A percentile compares a stretch with the other conserved stretches of the same genome.
These are phyloP conservation scores for Curvularia eragrostidis DNA, from an alignment of 2,329 filamentous ascomycete species.

Conservation along the genomic window DNA sequence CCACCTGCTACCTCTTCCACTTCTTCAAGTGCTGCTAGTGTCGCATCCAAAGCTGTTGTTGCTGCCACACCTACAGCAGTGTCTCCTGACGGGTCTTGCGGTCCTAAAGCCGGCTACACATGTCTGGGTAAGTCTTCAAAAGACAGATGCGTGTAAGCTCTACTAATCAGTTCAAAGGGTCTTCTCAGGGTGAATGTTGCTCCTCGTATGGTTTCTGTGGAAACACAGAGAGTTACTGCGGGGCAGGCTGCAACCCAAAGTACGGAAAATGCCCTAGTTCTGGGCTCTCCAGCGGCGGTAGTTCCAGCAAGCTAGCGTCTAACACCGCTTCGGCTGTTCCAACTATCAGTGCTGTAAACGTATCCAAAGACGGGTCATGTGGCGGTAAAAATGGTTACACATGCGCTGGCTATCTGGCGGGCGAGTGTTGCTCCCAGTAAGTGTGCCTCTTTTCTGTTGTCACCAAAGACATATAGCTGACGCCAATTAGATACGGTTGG, in stretches of 20 bases:
- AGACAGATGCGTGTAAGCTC: not conserved
- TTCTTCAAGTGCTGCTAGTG: conserved; percentile 15
- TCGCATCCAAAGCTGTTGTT: conserved; percentile 13
- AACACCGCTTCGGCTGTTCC: not conserved
- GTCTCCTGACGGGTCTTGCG: conserved; percentile 28
- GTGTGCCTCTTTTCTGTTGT: not conserved
- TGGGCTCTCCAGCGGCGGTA: not conserved
- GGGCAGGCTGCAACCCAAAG: conserved; percentile 33
- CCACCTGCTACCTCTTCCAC: conserved; percentile 24
- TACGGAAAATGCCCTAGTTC: conserved; percentile 32
- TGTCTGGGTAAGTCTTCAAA: conserved; percentile 22
- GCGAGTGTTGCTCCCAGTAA: conserved; percentile 32
- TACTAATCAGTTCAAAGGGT: conserved; percentile 16
- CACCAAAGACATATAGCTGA: not conserved
- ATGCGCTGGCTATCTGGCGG: conserved; percentile 22
- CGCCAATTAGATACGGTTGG: conserved; percentile 9
- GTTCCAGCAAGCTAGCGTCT: not conserved
- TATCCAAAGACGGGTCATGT: conserved; percentile 22
- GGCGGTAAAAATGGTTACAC: conserved; percentile 21
- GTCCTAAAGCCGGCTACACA: conserved; percentile 26
- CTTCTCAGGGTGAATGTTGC: conserved; percentile 50
- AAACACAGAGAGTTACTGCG: conserved; percentile 32
- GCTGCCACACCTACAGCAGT: conserved; percentile 13
- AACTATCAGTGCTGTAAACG: conserved; percentile 6
- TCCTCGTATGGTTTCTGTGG: conserved; percentile 49